Percentiles rank a stretch among this genome's conserved stretches.
Conservation (phyloP, 805 yeast genomes). For the Starmerella cellae region DNA sequence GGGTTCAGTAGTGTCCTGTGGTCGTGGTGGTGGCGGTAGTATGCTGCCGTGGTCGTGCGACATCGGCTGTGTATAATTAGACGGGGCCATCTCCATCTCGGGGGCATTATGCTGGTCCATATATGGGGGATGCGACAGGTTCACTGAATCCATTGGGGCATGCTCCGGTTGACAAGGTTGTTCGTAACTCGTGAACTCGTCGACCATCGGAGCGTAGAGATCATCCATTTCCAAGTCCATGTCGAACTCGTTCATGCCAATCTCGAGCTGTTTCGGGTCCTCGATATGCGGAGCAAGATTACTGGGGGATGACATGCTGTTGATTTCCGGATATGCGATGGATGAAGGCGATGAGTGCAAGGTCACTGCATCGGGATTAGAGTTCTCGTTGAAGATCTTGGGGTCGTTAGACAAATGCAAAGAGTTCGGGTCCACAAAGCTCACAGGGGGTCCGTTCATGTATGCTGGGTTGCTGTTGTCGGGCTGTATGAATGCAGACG, state of each 20-base stretch:
- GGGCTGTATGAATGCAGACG: background rate
- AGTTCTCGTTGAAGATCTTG: background rate
- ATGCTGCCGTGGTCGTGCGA: background rate
- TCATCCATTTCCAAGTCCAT: slow-evolving; percentile 7
- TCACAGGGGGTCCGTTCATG: background rate
- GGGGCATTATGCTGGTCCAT: too few relatives aligned
- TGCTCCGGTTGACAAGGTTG: background rate
- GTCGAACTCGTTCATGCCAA: slow-evolving; percentile 2
- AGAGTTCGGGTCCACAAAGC: background rate
- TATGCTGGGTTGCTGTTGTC: background rate
- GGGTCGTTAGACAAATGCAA: background rate
- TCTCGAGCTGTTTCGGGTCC: slow-evolving; percentile 1
- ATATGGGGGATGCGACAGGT: background rate
- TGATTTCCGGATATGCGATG: background rate
- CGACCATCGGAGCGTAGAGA: slow-evolving; percentile 1
- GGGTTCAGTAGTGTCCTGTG: background rate
- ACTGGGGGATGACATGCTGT: background rate
- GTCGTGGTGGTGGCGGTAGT: background rate
- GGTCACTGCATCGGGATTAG: background rate
- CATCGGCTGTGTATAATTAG: background rate
- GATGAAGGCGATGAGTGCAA: background rate
- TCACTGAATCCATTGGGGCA: too few relatives aligned
- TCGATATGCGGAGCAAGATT: background rate
- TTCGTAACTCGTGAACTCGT: background rate
- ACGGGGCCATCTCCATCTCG: background rate